Conservation (phyloP, 306 rosid species). For the Casuarina glauca region DNA sequence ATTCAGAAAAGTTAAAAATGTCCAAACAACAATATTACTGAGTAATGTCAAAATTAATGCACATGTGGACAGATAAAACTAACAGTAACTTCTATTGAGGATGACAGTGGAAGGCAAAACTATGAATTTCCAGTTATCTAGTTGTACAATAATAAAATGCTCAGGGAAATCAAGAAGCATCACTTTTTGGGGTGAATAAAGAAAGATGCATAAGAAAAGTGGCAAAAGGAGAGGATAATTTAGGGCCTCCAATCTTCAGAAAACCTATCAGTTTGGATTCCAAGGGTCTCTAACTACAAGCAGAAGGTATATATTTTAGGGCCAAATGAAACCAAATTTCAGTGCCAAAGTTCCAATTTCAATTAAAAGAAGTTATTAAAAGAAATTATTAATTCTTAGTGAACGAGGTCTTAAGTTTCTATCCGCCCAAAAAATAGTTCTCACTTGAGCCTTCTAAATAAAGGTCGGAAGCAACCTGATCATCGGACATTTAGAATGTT, state of each 20-base stretch:
- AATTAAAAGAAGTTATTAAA: background rate
- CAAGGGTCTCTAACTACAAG: background rate
- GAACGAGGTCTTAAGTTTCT: background rate
- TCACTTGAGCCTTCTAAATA: background rate
- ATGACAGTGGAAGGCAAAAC: background rate
- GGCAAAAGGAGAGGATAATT: background rate
- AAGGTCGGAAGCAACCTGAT: background rate
- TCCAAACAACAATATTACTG: background rate
- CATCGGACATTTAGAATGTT: background rate
- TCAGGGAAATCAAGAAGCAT: background rate
- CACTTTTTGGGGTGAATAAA: background rate
- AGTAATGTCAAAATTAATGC: background rate
- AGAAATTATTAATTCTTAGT: background rate
- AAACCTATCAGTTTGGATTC: background rate
- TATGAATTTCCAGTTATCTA: background rate
- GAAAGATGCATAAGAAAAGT: background rate
- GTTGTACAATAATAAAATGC: background rate
- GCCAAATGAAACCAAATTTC: background rate
- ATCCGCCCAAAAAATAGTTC: background rate
- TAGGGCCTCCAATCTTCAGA: background rate
- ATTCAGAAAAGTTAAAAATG: slow-evolving; percentile 28
- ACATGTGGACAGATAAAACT: background rate
- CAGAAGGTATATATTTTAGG: background rate
- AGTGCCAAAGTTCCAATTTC: background rate
- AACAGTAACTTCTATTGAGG: background rate